phyloP scores from a whole-genome alignment of 164 flowering plant genomes.

The Annona cherimola region DNA sequence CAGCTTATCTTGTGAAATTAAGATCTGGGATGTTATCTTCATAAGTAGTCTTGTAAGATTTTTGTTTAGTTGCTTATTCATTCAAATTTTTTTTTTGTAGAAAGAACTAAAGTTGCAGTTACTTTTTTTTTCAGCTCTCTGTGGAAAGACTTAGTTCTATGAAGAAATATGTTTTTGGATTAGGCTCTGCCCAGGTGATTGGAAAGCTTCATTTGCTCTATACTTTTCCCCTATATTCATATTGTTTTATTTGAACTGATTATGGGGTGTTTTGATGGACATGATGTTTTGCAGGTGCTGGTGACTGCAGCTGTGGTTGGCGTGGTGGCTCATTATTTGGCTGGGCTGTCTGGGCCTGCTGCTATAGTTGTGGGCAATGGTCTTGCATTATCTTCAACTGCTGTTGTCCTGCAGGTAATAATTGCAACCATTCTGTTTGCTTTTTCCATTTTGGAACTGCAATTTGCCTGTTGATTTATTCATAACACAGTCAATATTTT shows the following conservation, averaged over 20 bases:
- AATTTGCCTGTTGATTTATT: not conserved
- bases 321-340: conserved; percentile 64
- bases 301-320: conserved; percentile 83
- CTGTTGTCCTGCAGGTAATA: conserved; percentile 96
- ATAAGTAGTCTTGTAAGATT: not conserved
- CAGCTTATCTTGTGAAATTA: not conserved
- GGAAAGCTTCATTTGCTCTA: conserved; percentile 2
- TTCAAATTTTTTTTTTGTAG: not conserved
- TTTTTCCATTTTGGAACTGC: not conserved
- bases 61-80: not conserved
- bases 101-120: not conserved
- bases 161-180: conserved; percentile 99
- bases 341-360: conserved; percentile 82
- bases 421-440: not conserved
- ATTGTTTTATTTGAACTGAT: not conserved
- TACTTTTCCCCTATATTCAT: not conserved
- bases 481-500: not conserved
- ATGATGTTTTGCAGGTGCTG: conserved; percentile 59
- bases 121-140: conserved; percentile 67
- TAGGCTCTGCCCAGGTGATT: conserved; percentile 97
- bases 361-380: conserved; percentile 99
- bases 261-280: conserved; percentile 10
- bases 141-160: conserved; percentile 99
- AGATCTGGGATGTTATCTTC: not conserved
- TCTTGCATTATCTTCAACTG: conserved; percentile 95